Conservation (phyloP, 768 basidiomycete genomes). For the Rhodosporidiobolus odoratus region DNA sequence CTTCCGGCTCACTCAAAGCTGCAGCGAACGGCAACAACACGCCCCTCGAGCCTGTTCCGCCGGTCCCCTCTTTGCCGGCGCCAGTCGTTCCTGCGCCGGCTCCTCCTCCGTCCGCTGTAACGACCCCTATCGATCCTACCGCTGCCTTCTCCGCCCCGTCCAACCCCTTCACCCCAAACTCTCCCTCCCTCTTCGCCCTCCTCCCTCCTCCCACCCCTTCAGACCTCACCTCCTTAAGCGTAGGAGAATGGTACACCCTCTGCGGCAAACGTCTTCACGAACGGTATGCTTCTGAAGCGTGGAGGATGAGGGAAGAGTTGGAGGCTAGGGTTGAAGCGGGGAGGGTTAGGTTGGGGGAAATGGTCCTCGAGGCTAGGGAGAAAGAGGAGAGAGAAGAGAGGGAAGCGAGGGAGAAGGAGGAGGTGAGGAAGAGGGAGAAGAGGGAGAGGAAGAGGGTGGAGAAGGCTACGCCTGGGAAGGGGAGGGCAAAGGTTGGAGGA, state of each 20-base stretch:
- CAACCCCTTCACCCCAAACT: conserved; percentile 9
- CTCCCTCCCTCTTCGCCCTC: not conserved
- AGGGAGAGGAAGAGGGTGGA: conserved; percentile 1
- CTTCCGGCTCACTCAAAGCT: conserved; percentile 3
- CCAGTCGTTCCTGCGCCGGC: not conserved
- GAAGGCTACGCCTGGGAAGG: too few relatives aligned
- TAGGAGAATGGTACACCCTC: conserved; percentile 8
- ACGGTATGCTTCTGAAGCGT: not conserved
- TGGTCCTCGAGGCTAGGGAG: conserved; percentile 49
- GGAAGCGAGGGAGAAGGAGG: conserved; percentile 6
- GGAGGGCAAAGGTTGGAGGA: too few relatives aligned
- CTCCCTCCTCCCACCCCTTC: conserved; percentile 4
- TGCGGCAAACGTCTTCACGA: not conserved
- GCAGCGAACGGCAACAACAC: not conserved
- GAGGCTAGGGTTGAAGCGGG: conserved; percentile 51
- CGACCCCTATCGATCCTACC: not conserved
- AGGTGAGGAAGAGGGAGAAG: conserved; percentile 19
- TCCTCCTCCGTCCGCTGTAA: not conserved
- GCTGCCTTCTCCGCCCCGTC: not conserved
- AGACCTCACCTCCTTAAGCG: conserved; percentile 9
- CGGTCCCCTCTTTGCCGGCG: not conserved
- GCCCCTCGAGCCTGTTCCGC: conserved; percentile 1
- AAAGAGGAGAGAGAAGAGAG: conserved; percentile 22
- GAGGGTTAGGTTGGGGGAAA: not conserved
- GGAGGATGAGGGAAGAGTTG: conserved; percentile 51